Evolutionary conservation across 148 eudicot genomes (phyloP), one percentile per base, ranked within the genome.

Genomic region (Nepenthes gracilis): DNA sequence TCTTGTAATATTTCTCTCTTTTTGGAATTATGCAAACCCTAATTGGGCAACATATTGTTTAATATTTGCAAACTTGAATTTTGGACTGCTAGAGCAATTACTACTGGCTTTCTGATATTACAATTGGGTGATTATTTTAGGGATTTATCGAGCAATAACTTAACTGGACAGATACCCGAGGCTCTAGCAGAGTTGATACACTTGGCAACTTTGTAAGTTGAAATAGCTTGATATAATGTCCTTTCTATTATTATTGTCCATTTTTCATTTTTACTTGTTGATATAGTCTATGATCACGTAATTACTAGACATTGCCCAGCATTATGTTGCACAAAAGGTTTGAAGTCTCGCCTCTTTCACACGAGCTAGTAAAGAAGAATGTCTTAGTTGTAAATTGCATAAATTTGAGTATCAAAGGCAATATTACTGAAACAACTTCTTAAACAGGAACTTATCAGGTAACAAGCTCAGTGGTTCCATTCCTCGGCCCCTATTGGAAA

Each of bases 381-480:
- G 23, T 23, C 23, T 23, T 23, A 8, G 8, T 40, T 40, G 4
- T 40, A 3, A 40, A 3, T 4, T 40, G 45, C 45, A 23, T 23
- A 40, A 40, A 8, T 40, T 40, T 40, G 45, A 3, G 0, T 40
- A 4, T 40, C 8, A 40, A 40, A 40, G 8, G 8, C 8, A 40
- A 40, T 0, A 8, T 40, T 40, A 40, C 6, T 40, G 45, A 40
- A 4, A 40, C 45, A 3, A 40, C 45, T 40, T 40, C 6, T 40
- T 7, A 59, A 45, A 51, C 64, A 79, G 83, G 43, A 64, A 73
- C 45, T 57, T 73, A 13, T 52, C 36, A 40, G 65, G 67, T 33
- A 79, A 75, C 68, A 64, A 67, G 35, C 62, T 79, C 70, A 63
- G 60, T 0, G 75, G 77, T n/a, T 40, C 70, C 43, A 33, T 69